phyloP scores from a whole-genome alignment of 331 rosid species.

The Acacia pycnantha region DNA sequence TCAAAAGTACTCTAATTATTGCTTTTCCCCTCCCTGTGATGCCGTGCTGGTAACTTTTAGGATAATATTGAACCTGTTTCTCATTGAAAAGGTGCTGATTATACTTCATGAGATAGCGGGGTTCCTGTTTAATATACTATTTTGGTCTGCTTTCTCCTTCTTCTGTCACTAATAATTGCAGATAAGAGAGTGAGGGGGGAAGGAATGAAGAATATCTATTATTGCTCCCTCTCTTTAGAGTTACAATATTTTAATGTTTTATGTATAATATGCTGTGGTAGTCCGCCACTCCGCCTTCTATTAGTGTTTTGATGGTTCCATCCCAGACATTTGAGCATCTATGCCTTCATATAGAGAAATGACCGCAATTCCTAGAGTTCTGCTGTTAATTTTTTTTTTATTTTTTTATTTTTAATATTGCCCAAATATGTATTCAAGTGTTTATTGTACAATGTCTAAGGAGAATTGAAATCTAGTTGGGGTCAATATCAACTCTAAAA shows the following conservation, averaged over 20 bases:
- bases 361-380: background rate
- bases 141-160: background rate
- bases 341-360: background rate
- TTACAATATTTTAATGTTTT: background rate
- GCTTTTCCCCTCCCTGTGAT: background rate
- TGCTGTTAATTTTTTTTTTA: background rate
- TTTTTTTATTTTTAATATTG: background rate
- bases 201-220: background rate
- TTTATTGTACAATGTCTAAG: background rate
- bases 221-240: background rate
- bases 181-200: background rate
- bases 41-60: background rate
- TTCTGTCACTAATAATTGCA: background rate
- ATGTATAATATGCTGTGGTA: slow-evolving; percentile 10
- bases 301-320: background rate
- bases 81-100: background rate
- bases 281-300: background rate
- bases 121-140: background rate
- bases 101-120: slow-evolving; percentile 11
- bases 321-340: background rate
- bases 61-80: slow-evolving; percentile 4
- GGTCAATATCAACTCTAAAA: background rate
- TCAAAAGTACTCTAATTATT: background rate
- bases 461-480: background rate
- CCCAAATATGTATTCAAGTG: background rate